Percentiles rank a stretch among this genome's conserved stretches.
These are phyloP conservation scores for Candida krabiensis DNA, from an alignment of 805 yeast species.

Conservation along the genomic window DNA sequence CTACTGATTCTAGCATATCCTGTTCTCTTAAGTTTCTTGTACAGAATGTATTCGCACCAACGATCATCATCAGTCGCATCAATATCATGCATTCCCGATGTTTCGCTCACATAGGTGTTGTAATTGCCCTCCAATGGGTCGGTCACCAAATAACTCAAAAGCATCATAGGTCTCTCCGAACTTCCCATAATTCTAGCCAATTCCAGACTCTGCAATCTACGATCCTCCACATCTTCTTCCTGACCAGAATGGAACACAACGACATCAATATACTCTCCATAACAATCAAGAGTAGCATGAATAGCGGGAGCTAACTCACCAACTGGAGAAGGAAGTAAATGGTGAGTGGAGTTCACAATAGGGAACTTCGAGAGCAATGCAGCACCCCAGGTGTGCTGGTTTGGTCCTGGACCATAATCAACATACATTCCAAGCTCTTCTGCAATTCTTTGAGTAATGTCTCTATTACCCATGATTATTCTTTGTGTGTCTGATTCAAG, in stretches of 20 bases:
- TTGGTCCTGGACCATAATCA: slow-evolving; percentile 97
- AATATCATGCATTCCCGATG: slow-evolving; percentile 87
- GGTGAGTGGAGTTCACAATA: slow-evolving; percentile 85
- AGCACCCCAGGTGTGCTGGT: slow-evolving; percentile 98
- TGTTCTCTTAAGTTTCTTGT: slow-evolving; percentile 79
- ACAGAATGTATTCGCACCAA: slow-evolving; percentile 97
- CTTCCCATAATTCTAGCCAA: slow-evolving; percentile 79
- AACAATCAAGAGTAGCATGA: slow-evolving; percentile 90
- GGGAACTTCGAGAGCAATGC: slow-evolving; percentile 93
- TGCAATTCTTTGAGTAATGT: slow-evolving; percentile 85
- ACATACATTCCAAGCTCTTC: slow-evolving; percentile 93
- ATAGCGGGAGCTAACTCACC: slow-evolving; percentile 99
- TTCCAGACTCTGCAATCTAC: slow-evolving; percentile 79
- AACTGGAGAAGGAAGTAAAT: slow-evolving; percentile 91
- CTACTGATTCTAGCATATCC: slow-evolving; percentile 95
- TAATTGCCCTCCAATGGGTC: slow-evolving; percentile 87
- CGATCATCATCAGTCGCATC: slow-evolving; percentile 94
- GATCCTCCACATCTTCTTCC: slow-evolving; percentile 94
- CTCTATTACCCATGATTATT: slow-evolving; percentile 93
- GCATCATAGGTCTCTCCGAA: slow-evolving; percentile 77
- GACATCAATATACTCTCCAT: slow-evolving; percentile 84
- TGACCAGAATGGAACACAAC: slow-evolving; percentile 98
- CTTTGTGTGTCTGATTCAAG: slow-evolving; percentile 93
- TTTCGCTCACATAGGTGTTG: slow-evolving; percentile 82
- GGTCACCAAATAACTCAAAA: slow-evolving; percentile 89